phyloP scores from a whole-genome alignment of 306 rosid genomes.

The Glycine tomentella region DNA sequence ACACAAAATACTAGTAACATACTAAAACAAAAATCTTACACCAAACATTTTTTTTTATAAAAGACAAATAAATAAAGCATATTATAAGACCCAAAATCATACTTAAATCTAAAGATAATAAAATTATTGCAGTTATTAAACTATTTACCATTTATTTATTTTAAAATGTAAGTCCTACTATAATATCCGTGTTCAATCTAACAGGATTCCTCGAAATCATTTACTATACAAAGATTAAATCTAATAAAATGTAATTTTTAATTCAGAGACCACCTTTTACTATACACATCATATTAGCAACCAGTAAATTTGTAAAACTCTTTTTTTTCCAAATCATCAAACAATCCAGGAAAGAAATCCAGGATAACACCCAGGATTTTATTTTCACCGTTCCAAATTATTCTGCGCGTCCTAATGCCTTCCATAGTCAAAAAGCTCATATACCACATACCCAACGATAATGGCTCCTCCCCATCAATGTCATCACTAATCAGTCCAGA shows the following conservation, averaged over 20 bases:
- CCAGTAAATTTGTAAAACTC: conserved; percentile 38
- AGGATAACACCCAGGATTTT: conserved; percentile 30
- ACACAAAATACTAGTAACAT: too few relatives aligned
- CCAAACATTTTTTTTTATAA: too few relatives aligned
- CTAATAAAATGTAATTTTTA: not conserved
- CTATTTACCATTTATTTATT: too few relatives aligned
- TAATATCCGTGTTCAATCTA: not conserved
- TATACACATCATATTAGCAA: conserved; percentile 43
- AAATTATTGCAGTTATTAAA: too few relatives aligned
- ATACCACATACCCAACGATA: too few relatives aligned
- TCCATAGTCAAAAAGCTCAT: conserved; percentile 27
- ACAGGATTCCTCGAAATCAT: not conserved
- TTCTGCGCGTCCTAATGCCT: conserved; percentile 22
- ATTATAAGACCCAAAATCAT: too few relatives aligned
- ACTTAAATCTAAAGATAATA: too few relatives aligned
- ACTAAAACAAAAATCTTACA: too few relatives aligned
- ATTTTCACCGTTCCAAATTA: conserved; percentile 34
- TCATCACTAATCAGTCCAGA: not conserved
- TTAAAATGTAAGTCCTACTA: not conserved
- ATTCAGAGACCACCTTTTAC: conserved; percentile 40
- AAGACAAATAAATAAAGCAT: too few relatives aligned
- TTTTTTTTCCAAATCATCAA: not conserved
- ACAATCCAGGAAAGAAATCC: conserved; percentile 26
- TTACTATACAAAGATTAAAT: conserved; percentile 36
- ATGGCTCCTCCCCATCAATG: too few relatives aligned